Base-by-base conservation (phyloP, 148 eudicot species). In the Rhododendron vialii region DNA sequence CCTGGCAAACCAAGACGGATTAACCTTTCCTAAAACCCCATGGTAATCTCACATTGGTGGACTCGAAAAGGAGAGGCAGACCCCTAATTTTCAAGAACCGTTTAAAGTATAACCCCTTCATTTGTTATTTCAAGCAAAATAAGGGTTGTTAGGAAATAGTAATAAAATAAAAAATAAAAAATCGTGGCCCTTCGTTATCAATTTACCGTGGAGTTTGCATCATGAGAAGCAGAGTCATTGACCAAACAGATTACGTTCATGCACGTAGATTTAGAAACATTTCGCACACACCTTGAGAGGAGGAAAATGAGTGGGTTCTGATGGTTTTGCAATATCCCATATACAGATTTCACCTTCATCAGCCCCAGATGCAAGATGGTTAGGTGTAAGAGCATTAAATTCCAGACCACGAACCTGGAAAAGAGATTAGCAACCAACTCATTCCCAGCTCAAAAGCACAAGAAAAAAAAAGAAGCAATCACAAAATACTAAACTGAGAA, bases 331-430 rank as follows among this genome's bases (percentile, higher is more conserved):
- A 89, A 97, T 71, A 93, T 97, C 98, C 99, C 99, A 97, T 80
- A 97, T 91, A 89, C 94, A 94, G 10, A 97, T 97, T 89, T 97
- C 98, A 73, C 99, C 99, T 88, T 97, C 99, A 89, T 97, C 99
- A 82, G 98, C 99, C 81, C 99, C 99, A 90, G 99, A 94, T 82
- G 98, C 98, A 69, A 97, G 98, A 86, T 90, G 90, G 50, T 93
- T 90, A 65, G 98, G 98, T 7, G 93, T 48, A 71, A 92, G 82
- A 33, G 95, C 83, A 89, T 92, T 97, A 81, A 97, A 97, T 89
- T 97, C 98, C 88, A 97, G 74, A 77, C 98, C 99, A 73, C 96
- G 98, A 75, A 97, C 99, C 99, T 97, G 85, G 83, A 87, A 71
- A 59, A 41, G 12, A 74, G 50, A 84, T 28, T 55, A 5, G 61